A percentile compares a stretch with the other conserved stretches of the same genome.
Conservation (phyloP, 371 early-diverging fungal genomes). For the Enterocytospora artemiae region DNA sequence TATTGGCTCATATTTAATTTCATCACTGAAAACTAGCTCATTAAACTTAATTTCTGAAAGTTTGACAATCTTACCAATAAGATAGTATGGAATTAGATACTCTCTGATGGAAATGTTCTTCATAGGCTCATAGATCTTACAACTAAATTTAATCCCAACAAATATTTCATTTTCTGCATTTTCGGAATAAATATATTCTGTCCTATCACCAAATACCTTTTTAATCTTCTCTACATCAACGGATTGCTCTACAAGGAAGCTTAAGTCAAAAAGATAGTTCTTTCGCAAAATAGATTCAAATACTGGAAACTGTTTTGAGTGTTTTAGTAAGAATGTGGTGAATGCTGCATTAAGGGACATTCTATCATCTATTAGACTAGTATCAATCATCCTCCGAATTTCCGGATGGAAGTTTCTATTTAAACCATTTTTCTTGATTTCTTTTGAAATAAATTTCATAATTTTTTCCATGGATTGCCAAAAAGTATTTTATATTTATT, state of each 20-base stretch:
- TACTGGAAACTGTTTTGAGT: conserved; percentile 7
- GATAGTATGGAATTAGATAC: conserved; percentile 19
- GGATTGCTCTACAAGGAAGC: neutral
- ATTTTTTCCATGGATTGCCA: conserved; percentile 7
- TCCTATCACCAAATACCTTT: conserved; percentile 2
- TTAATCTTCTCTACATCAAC: neutral
- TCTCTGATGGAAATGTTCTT: neutral
- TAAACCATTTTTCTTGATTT: conserved; percentile 6
- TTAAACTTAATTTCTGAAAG: conserved; percentile 9
- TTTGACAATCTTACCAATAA: neutral
- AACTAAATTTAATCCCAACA: conserved; percentile 22
- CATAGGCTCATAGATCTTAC: neutral
- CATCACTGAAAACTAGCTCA: neutral
- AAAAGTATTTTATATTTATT: too few relatives aligned
- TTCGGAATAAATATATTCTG: conserved; percentile 20
- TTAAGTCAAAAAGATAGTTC: conserved; percentile 27
- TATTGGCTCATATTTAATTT: neutral
- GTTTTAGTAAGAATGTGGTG: conserved; percentile 9
- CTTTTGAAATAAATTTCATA: conserved; percentile 6
- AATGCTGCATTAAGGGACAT: conserved; percentile 18
- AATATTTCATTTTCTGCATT: conserved; percentile 6
- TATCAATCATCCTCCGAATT: conserved; percentile 10
- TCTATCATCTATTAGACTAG: conserved; percentile 19
- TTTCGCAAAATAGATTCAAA: conserved; percentile 19
- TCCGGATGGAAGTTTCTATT: conserved; percentile 4